A percentile compares a stretch with the other conserved stretches of the same genome.
Evolutionary conservation across 2,329 filamentous ascomycete species (phyloP).

Genomic region (Colletotrichum ledebouriae): DNA sequence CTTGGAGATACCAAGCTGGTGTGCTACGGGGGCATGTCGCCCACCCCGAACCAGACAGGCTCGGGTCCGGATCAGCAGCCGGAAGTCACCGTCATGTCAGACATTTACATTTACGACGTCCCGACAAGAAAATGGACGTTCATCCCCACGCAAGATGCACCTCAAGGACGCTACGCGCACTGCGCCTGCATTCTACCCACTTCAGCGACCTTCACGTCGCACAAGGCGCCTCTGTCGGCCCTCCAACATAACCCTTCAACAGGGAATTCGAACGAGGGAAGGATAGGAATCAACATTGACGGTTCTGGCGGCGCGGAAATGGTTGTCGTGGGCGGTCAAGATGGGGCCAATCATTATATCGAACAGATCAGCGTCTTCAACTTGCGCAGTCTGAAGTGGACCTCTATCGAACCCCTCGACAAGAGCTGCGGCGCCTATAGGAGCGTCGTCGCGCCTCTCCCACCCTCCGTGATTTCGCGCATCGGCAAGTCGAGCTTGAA

Average conservation of each 20-base stretch:
- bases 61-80: conserved; percentile 76
- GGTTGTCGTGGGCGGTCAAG: conserved; percentile 96
- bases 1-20: conserved; percentile 96
- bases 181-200: conserved; percentile 94
- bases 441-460: conserved; percentile 90
- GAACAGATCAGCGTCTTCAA: conserved; percentile 99
- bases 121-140: conserved; percentile 86
- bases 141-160: conserved; percentile 82
- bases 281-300: conserved; percentile 89
- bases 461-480: conserved; percentile 72
- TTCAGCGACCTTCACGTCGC: conserved; percentile 86
- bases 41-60: conserved; percentile 66
- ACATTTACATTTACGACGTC: conserved; percentile 96
- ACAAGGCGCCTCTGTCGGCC: conserved; percentile 85
- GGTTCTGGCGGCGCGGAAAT: conserved; percentile 95
- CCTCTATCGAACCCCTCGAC: conserved; percentile 85
- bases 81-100: conserved; percentile 96
- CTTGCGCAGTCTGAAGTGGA: conserved; percentile 94
- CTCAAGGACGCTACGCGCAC: conserved; percentile 95
- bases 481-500: conserved; percentile 72
- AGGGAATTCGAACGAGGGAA: conserved; percentile 86
- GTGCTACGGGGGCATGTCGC: conserved; percentile 98
- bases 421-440: conserved; percentile 97
- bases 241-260: conserved; percentile 90
- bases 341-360: conserved; percentile 98